Evolutionary conservation across 1,284 basidiomycete genomes (phyloP).

Genomic region (Cystobasidiaceae sp.): DNA sequence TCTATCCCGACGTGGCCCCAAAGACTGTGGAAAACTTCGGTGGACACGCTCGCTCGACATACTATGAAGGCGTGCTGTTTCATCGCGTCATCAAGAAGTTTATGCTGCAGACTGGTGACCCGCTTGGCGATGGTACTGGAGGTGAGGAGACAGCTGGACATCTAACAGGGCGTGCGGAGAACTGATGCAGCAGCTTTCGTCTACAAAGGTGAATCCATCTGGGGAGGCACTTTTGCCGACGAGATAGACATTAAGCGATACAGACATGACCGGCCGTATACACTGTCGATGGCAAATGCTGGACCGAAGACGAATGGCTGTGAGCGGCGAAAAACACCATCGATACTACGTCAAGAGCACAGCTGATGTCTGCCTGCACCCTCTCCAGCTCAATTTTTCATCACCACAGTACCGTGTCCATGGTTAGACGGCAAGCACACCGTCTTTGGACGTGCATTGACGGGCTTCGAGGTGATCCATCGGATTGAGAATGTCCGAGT

Average conservation of each 20-base stretch:
- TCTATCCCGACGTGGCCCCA: constrained; percentile 87
- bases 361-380: constrained; percentile 51
- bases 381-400: constrained; percentile 87
- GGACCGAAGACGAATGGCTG: constrained; percentile 81
- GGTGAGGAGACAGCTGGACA: too few species aligned
- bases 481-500: constrained; percentile 73
- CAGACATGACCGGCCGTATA: constrained; percentile 90
- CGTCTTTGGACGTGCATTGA: constrained; percentile 54
- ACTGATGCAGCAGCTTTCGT: too few species aligned
- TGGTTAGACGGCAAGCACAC: constrained; percentile 68
- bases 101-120: constrained; percentile 60
- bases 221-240: constrained; percentile 92
- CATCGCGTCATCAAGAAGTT: constrained; percentile 98
- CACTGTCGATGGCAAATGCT: constrained; percentile 98
- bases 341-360: too few species aligned
- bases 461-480: constrained; percentile 55
- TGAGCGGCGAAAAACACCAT: background rate
- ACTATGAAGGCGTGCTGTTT: constrained; percentile 91
- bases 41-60: constrained; percentile 82
- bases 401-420: constrained; percentile 90
- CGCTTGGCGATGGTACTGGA: constrained; percentile 94
- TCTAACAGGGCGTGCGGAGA: too few species aligned
- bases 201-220: constrained; percentile 82
- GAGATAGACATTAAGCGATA: constrained; percentile 77
- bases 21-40: constrained; percentile 98